Evolutionary conservation across 495 filamentous ascomycete genomes (phyloP), one percentile per base, ranked within the genome.

Genomic region (Thermochaetoides thermophila): DNA sequence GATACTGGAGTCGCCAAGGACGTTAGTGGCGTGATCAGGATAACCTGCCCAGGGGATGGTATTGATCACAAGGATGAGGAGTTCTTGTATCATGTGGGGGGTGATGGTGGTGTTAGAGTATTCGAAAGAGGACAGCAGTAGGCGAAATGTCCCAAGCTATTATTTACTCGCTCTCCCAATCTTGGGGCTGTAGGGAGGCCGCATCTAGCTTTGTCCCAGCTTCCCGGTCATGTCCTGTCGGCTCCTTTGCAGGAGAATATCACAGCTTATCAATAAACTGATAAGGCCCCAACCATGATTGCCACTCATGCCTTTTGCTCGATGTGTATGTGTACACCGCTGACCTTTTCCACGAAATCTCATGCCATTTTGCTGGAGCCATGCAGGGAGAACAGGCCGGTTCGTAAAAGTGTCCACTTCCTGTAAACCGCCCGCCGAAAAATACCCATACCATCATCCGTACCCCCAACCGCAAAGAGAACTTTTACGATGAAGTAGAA

Each of bases 1-100:
- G 82, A 86, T 45, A 92, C 83, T 0, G 87, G 87, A 1, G 68
- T 73, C 11, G 89, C 87, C 32, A 78, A 67, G 53, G 87, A 96
- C 63, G 81, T 95, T 16, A 92, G 81, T 60, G 87, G 89, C 7
- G 81, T 94, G 22, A 41, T 94, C 34, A 69, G 87, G 43, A 68
- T 91, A 32, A 84, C 78, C 7, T 63, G 59, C 15, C 73, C 75
- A 5, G 51, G 49, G 13, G 44, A 50, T 14, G 45, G 29, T 17
- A 18, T 34, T 34, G 13, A 43, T 42, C 38, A 42, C 40, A 25
- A 73, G 38, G 74, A 79, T 32, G 71, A 61, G 42, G 86, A 95
- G 53, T 71, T 78, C 39, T 50, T 95, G 52, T 95, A 92, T 56
- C 74, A 75, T 42, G 72, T 93, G 19, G 69, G 71, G 25, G 68